Conservation (phyloP, 139 green algal species). For the Ostreobium quekettii region DNA sequence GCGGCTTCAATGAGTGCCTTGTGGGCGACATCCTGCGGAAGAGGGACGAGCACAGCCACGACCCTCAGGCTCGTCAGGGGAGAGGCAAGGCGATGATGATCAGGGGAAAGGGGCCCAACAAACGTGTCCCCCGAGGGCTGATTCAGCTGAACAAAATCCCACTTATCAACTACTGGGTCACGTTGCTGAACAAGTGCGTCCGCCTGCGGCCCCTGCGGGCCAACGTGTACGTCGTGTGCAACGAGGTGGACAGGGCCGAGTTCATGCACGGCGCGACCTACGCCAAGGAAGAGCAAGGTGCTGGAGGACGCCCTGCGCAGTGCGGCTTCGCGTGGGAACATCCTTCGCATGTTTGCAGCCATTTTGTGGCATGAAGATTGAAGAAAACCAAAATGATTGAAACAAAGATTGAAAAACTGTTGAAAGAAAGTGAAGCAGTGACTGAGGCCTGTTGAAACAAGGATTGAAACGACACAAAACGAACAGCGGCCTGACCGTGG, state of each 20-base stretch:
- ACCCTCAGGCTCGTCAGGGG: background rate
- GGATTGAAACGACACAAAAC: background rate
- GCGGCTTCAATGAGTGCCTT: background rate
- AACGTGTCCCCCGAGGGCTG: background rate
- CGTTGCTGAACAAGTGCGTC: background rate
- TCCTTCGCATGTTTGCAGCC: too few species aligned
- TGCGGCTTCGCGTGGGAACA: too few species aligned
- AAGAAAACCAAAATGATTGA: slow-evolving; percentile 1
- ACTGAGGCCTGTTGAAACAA: background rate
- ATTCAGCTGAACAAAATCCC: background rate
- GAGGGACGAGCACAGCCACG: background rate
- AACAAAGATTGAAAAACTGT: background rate
- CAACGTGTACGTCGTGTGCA: background rate
- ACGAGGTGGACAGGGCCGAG: background rate
- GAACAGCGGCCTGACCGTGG: too few species aligned
- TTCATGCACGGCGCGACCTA: background rate
- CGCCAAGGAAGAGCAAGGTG: background rate
- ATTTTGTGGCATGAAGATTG: background rate
- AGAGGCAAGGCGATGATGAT: background rate
- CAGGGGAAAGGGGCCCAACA: background rate
- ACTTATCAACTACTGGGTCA: background rate
- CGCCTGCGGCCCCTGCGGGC: background rate
- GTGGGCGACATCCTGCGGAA: background rate
- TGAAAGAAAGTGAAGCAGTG: background rate
- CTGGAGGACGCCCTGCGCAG: background rate